Evolutionary conservation across 139 green algal genomes (phyloP), one percentile per base, ranked within the genome.

Genomic region (Spirogloea muscicola): DNA sequence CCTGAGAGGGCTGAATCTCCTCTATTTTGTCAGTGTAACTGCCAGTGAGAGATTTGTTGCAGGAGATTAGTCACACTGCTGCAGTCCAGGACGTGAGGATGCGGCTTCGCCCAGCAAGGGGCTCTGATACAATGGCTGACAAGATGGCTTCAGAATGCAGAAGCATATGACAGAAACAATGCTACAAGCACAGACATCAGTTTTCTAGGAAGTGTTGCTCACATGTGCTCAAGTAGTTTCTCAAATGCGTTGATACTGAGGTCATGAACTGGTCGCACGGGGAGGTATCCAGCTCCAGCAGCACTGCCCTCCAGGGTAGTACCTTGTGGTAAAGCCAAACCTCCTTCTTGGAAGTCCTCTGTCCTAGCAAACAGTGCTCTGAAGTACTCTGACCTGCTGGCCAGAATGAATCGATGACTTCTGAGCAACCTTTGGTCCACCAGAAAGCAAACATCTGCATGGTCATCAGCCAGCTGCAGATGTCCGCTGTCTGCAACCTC

Each of bases 141-240:
- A n/a, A n/a, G n/a, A n/a, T n/a, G n/a, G n/a, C n/a, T n/a, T n/a
- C n/a, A n/a, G n/a, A n/a, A n/a, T n/a, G n/a, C n/a, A n/a, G n/a
- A n/a, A n/a, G n/a, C n/a, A n/a, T n/a, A n/a, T n/a, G n/a, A n/a
- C n/a, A n/a, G n/a, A n/a, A n/a, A n/a, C n/a, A n/a, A n/a, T n/a
- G n/a, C n/a, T n/a, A n/a, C n/a, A n/a, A n/a, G n/a, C n/a, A n/a
- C n/a, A n/a, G n/a, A n/a, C n/a, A n/a, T n/a, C n/a, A n/a, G n/a
- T n/a, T n/a, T n/a, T n/a, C n/a, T n/a, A n/a, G n/a, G n/a, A n/a
- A n/a, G n/a, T n/a, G 34, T 3, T 41, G 33, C 67, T 29, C 67
- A 80, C 72, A 80, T 80, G 43, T 65, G 77, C 43, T 80, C 62
- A 29, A 80, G 43, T 6, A 80, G 31, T 43, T 68, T 74, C 29